Percentiles rank a stretch among this genome's conserved stretches.
These are phyloP conservation scores for Geotrichum reessii DNA, from an alignment of 1,139 yeast species.

Conservation along the genomic window DNA sequence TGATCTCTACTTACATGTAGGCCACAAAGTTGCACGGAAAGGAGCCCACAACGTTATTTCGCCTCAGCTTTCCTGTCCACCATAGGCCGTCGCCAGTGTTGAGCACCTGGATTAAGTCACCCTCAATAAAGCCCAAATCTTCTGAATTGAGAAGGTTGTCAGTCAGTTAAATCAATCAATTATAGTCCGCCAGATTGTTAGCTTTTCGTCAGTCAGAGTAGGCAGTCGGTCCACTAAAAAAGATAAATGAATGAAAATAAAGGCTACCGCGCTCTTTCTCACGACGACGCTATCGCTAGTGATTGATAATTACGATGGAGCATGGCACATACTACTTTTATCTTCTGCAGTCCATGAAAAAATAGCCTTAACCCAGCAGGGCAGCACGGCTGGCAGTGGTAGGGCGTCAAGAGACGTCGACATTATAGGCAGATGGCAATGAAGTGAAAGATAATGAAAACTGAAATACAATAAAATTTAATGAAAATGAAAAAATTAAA, in stretches of 20 bases:
- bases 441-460: too few relatives aligned
- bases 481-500: neutral
- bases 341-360: slow-evolving; percentile 88
- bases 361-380: slow-evolving; percentile 69
- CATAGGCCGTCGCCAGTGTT: slow-evolving; percentile 81
- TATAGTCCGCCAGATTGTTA: neutral
- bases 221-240: neutral
- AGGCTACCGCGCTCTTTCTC: too few relatives aligned
- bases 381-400: slow-evolving; percentile 30
- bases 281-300: neutral
- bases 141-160: slow-evolving; percentile 35
- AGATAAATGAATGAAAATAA: slow-evolving; percentile 10
- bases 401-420: neutral
- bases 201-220: neutral
- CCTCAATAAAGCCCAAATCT: slow-evolving; percentile 89
- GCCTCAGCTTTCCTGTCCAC: slow-evolving; percentile 79
- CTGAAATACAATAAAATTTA: too few relatives aligned
- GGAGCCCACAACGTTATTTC: slow-evolving; percentile 77
- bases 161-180: neutral
- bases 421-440: neutral
- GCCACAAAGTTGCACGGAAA: slow-evolving; percentile 85
- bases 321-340: slow-evolving; percentile 36
- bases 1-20: slow-evolving; percentile 28
- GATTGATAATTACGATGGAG: neutral
- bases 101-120: slow-evolving; percentile 79